These are phyloP conservation scores for Nevesoporus exiguus DNA, from an alignment of 768 basidiomycete genomes.

Conservation along the genomic window DNA sequence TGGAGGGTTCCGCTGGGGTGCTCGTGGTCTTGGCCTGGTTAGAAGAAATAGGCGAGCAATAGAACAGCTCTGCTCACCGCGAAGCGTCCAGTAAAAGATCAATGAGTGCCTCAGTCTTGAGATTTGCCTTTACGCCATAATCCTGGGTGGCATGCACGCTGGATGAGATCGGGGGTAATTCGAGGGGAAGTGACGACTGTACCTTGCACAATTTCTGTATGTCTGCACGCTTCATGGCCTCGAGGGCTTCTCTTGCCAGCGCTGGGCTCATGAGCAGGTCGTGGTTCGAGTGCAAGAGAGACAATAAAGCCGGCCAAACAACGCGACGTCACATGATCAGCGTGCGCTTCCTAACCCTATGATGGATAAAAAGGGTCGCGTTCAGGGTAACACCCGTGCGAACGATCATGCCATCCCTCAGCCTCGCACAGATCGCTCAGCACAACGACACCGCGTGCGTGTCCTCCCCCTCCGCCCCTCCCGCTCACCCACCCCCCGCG, in stretches of 20 bases:
- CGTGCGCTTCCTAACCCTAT: constrained; percentile 9
- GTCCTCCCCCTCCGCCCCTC: background rate
- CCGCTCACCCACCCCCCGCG: constrained; percentile 7
- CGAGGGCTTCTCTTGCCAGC: constrained; percentile 40
- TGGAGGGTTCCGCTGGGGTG: constrained; percentile 18
- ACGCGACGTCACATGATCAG: constrained; percentile 46
- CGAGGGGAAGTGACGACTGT: constrained; percentile 14
- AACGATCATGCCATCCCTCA: constrained; percentile 35
- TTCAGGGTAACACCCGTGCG: background rate
- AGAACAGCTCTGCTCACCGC: constrained; percentile 34
- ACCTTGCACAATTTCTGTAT: constrained; percentile 67
- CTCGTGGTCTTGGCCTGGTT: constrained; percentile 27
- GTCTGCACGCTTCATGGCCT: constrained; percentile 52
- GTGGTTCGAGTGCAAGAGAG: constrained; percentile 47
- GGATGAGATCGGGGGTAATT: constrained; percentile 12
- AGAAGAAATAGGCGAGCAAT: constrained; percentile 37
- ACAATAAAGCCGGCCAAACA: constrained; percentile 44
- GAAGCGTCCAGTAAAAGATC: constrained; percentile 62
- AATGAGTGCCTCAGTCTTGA: constrained; percentile 77
- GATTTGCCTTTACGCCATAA: constrained; percentile 77
- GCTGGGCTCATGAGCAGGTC: constrained; percentile 41
- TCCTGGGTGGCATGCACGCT: constrained; percentile 43
- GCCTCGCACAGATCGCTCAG: constrained; percentile 55
- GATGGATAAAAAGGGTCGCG: background rate
- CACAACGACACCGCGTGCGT: constrained; percentile 54